Evolutionary conservation across 2,329 filamentous ascomycete genomes (phyloP).

Genomic region (Ophiostoma montium): DNA sequence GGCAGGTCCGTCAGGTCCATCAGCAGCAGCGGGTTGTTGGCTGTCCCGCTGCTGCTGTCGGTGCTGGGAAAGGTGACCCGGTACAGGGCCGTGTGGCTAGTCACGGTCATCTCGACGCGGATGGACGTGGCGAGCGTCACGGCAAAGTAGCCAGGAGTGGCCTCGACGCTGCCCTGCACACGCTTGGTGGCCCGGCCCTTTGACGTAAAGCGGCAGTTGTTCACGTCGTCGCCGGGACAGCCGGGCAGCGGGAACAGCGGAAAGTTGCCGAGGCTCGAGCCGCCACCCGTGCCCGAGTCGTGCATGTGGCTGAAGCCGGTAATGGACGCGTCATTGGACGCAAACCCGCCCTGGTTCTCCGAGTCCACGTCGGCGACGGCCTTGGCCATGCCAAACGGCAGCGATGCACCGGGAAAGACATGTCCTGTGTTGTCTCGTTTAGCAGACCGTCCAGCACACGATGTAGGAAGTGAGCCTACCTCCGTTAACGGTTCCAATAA

Average conservation of each 20-base stretch:
- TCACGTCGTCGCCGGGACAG: slow-evolving; percentile 25
- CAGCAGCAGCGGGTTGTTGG: slow-evolving; percentile 22
- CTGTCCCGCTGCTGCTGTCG: not conserved
- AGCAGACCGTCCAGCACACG: too few relatives aligned
- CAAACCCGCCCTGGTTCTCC: slow-evolving; percentile 19
- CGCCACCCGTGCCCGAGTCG: slow-evolving; percentile 29
- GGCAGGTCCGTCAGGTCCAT: slow-evolving; percentile 48
- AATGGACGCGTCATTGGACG: slow-evolving; percentile 26
- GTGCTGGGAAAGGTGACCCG: slow-evolving; percentile 38
- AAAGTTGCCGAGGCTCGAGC: slow-evolving; percentile 31
- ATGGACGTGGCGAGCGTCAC: slow-evolving; percentile 40
- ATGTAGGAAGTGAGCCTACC: not conserved
- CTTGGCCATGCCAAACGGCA: slow-evolving; percentile 26
- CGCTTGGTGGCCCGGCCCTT: slow-evolving; percentile 28
- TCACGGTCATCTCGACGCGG: slow-evolving; percentile 43
- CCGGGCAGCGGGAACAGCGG: slow-evolving; percentile 28
- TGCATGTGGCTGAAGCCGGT: slow-evolving; percentile 17
- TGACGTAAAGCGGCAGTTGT: slow-evolving; percentile 40
- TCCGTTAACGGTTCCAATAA: slow-evolving; percentile 32
- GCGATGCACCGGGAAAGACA: slow-evolving; percentile 41
- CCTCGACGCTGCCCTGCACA: slow-evolving; percentile 29
- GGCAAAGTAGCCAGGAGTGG: slow-evolving; percentile 42
- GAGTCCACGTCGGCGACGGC: slow-evolving; percentile 21
- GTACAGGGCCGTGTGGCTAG: slow-evolving; percentile 48
- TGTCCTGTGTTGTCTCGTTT: slow-evolving; percentile 39